A percentile compares a stretch with the other conserved stretches of the same genome.
phyloP scores from a whole-genome alignment of 1,284 basidiomycete genomes.

The Ganoderma multipileum region DNA sequence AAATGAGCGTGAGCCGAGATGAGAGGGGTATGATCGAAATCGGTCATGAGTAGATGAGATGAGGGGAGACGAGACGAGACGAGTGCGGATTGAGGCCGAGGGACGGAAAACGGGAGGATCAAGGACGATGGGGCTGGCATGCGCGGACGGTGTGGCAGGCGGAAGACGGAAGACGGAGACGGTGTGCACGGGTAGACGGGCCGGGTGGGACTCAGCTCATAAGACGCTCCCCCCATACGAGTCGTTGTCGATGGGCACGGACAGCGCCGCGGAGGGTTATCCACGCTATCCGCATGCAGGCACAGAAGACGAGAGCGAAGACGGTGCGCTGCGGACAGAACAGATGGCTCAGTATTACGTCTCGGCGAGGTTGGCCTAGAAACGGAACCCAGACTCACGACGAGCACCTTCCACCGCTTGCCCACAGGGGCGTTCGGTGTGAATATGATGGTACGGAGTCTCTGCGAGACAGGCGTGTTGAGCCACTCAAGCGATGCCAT shows the following conservation, averaged over 20 bases:
- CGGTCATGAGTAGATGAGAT: background rate
- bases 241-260: slow-evolving; percentile 70
- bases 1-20: background rate
- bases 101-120: background rate
- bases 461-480: slow-evolving; percentile 75
- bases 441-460: slow-evolving; percentile 75
- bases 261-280: slow-evolving; percentile 68
- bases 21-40: background rate
- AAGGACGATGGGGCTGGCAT: background rate
- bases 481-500: slow-evolving; percentile 71
- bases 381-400: slow-evolving; percentile 39
- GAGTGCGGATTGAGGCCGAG: background rate
- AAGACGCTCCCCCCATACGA: slow-evolving; percentile 78
- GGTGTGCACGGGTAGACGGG: background rate
- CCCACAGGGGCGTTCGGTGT: slow-evolving; percentile 72
- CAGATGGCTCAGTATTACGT: background rate
- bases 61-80: background rate
- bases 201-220: slow-evolving; percentile 55
- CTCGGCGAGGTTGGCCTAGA: background rate
- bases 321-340: slow-evolving; percentile 48
- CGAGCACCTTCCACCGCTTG: slow-evolving; percentile 64
- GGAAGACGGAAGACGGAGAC: background rate
- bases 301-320: slow-evolving; percentile 60
- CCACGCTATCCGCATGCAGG: slow-evolving; percentile 65
- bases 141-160: background rate